A percentile compares a stretch with the other conserved stretches of the same genome.
Evolutionary conservation across 23 red algal species (phyloP).

Genomic region (Gracilaria domingensis): DNA sequence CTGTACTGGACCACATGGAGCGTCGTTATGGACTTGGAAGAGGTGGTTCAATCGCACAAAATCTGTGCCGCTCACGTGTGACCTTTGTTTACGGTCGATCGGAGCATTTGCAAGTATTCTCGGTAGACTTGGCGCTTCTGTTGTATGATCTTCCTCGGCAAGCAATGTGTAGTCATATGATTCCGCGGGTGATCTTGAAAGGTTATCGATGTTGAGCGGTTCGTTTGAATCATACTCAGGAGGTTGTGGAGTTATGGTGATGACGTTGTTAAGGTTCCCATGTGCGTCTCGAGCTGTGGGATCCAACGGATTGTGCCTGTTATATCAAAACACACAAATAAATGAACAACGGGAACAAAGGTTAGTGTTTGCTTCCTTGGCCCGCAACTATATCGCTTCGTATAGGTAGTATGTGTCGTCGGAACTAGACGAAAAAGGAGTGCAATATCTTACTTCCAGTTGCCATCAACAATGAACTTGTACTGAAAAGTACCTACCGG

Average conservation of each 20-base stretch:
- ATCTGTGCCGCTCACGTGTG: conserved; percentile 13
- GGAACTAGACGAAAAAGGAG: background rate
- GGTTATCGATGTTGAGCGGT: conserved; percentile 9
- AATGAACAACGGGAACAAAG: background rate
- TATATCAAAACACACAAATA: background rate
- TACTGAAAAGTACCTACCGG: conserved; percentile 74
- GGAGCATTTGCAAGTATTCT: conserved; percentile 53
- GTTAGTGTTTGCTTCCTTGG: background rate
- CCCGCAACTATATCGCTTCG: background rate
- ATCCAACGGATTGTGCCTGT: conserved; percentile 60
- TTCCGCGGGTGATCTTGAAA: conserved; percentile 66
- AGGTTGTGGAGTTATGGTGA: conserved; percentile 53
- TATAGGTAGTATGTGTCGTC: background rate
- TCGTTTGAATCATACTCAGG: conserved; percentile 74
- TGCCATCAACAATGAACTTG: conserved; percentile 80
- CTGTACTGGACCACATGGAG: conserved; percentile 34
- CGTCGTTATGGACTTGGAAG: conserved; percentile 28
- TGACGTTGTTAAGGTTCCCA: conserved; percentile 73
- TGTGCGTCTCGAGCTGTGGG: conserved; percentile 62
- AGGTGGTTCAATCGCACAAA: conserved; percentile 66
- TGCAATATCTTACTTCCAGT: conserved; percentile 66
- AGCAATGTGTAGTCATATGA: conserved; percentile 73
- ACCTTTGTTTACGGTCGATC: conserved; percentile 11
- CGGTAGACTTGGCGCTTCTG: conserved; percentile 65
- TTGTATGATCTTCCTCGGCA: conserved; percentile 65